phyloP scores from a whole-genome alignment of 805 yeast species.

The Zygotorulaspora danielsina region DNA sequence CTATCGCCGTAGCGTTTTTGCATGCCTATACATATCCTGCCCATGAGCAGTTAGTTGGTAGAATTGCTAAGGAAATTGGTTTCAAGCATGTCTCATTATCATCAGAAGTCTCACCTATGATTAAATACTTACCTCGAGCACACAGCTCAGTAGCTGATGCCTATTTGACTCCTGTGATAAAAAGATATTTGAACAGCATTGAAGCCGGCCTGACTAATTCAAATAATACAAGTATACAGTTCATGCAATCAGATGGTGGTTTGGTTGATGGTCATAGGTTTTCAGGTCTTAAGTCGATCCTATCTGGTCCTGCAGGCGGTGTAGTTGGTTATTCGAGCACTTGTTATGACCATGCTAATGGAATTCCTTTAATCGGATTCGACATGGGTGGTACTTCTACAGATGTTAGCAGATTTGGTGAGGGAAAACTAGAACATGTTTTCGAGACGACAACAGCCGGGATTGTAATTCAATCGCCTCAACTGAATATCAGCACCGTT shows the following conservation, averaged over 20 bases:
- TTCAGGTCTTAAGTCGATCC: slow-evolving; percentile 81
- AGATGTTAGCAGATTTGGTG: slow-evolving; percentile 70
- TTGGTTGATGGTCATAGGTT: slow-evolving; percentile 77
- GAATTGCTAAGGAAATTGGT: slow-evolving; percentile 60
- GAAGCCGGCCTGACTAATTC: slow-evolving; percentile 57
- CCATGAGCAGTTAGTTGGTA: slow-evolving; percentile 60
- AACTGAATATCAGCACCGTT: slow-evolving; percentile 72
- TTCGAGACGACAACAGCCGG: slow-evolving; percentile 84
- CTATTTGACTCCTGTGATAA: slow-evolving; percentile 73
- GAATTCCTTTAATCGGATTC: slow-evolving; percentile 68
- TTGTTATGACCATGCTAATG: slow-evolving; percentile 54
- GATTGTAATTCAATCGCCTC: slow-evolving; percentile 79
- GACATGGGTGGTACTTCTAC: slow-evolving; percentile 94
- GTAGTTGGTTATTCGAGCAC: slow-evolving; percentile 91
- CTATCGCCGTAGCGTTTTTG: slow-evolving; percentile 66
- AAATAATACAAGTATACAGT: slow-evolving; percentile 50
- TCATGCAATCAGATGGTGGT: slow-evolving; percentile 98
- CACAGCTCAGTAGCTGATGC: slow-evolving; percentile 80
- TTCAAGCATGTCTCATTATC: slow-evolving; percentile 67
- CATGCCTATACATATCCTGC: slow-evolving; percentile 71
- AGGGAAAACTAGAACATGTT: slow-evolving; percentile 68
- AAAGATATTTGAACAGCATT: slow-evolving; percentile 58
- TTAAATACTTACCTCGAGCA: slow-evolving; percentile 69
- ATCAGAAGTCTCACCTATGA: slow-evolving; percentile 69
- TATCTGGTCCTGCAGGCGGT: slow-evolving; percentile 98